Evolutionary conservation across 257 asterid genomes (phyloP).

Genomic region (Solanum lignicaule): DNA sequence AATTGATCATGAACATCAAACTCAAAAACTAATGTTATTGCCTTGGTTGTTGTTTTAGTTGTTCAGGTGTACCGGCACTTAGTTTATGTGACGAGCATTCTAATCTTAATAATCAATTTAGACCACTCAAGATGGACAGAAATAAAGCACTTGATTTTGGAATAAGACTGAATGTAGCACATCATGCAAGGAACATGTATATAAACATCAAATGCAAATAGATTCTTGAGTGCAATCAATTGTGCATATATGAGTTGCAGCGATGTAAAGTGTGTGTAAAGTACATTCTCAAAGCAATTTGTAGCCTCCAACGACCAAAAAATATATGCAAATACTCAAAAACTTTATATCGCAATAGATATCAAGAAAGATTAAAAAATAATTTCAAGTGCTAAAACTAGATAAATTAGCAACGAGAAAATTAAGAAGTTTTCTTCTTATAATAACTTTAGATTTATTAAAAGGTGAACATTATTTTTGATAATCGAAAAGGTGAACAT

Average conservation of each 20-base stretch:
- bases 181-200: not conserved
- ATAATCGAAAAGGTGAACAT: no score
- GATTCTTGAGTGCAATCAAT: not conserved
- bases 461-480: no score
- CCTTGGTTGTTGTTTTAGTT: not conserved
- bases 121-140: not conserved
- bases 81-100: not conserved
- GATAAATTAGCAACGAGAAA: no score
- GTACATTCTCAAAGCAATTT: no score
- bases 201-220: not conserved
- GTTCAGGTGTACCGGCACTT: not conserved
- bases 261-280: no score
- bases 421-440: no score
- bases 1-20: not conserved
- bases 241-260: not conserved
- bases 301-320: no score
- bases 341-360: no score
- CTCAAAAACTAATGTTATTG: not conserved
- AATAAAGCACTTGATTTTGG: not conserved
- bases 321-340: no score
- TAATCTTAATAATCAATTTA: not conserved
- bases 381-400: no score
- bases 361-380: no score
- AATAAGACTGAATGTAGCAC: not conserved
- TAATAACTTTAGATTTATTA: no score